These are phyloP conservation scores for Pythium brassicae DNA, from an alignment of 352 stramenopile species.

Conservation along the genomic window DNA sequence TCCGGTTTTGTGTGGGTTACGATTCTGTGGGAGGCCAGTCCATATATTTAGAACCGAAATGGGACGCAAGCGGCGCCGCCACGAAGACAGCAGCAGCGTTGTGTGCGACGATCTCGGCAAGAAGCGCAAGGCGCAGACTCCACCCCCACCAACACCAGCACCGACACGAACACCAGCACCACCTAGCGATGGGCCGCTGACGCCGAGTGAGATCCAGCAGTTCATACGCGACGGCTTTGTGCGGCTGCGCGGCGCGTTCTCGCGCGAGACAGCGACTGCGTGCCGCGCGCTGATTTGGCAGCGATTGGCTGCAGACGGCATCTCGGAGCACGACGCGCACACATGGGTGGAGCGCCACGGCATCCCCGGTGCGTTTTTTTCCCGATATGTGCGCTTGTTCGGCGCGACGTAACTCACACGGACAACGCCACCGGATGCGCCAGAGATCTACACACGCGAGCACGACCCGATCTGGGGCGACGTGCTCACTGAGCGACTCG, in stretches of 20 bases:
- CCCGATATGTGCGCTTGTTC: background rate
- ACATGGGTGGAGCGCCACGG: slow-evolving; percentile 60
- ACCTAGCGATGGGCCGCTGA: slow-evolving; percentile 8
- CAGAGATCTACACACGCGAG: slow-evolving; percentile 43
- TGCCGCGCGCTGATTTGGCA: slow-evolving; percentile 47
- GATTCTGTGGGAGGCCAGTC: background rate
- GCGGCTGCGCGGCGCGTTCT: slow-evolving; percentile 51
- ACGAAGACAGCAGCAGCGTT: background rate
- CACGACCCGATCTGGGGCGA: slow-evolving; percentile 38
- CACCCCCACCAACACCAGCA: background rate
- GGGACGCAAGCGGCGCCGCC: background rate
- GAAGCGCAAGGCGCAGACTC: too few relatives aligned
- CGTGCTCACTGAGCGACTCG: slow-evolving; percentile 40
- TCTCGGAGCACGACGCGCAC: slow-evolving; percentile 26
- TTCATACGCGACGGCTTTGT: slow-evolving; percentile 77
- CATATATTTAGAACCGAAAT: background rate
- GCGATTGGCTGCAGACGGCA: slow-evolving; percentile 29
- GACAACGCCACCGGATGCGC: background rate
- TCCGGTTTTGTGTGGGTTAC: background rate
- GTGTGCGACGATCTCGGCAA: background rate
- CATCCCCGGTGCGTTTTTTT: slow-evolving; percentile 31
- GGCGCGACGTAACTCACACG: too few relatives aligned
- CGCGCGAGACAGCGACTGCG: slow-evolving; percentile 27
- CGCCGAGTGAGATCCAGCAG: slow-evolving; percentile 23
- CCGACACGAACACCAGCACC: too few relatives aligned